Conservation (phyloP, 441 rosid genomes). For the Brassica balearica region DNA sequence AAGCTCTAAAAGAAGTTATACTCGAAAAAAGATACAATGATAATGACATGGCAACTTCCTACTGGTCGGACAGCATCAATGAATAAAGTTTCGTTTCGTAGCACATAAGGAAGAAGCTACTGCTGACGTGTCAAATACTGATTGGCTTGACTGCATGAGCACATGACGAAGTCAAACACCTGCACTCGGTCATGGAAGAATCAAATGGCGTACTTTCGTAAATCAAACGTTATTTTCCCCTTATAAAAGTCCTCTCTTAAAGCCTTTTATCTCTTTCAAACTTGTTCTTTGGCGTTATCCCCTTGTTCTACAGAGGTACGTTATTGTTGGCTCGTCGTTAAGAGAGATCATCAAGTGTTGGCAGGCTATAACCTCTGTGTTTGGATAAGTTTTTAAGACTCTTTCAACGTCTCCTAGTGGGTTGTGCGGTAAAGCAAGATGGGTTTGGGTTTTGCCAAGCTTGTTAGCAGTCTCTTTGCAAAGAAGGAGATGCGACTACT, state of each 20-base stretch:
- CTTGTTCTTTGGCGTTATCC: too few relatives aligned
- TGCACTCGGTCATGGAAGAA: background rate
- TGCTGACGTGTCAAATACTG: background rate
- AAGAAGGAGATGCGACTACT: slow-evolving; percentile 88
- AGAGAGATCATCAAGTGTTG: too few relatives aligned
- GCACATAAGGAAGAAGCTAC: background rate
- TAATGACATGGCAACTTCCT: background rate
- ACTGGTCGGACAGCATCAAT: background rate
- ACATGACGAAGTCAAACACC: background rate
- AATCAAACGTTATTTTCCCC: background rate
- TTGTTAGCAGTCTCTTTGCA: slow-evolving; percentile 82
- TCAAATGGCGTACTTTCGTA: background rate
- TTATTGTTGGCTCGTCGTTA: too few relatives aligned
- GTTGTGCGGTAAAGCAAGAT: slow-evolving; percentile 43
- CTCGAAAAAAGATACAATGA: background rate
- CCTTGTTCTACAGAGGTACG: too few relatives aligned
- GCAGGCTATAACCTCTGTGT: too few relatives aligned
- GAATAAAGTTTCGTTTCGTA: slow-evolving; percentile 3
- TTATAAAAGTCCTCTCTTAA: background rate
- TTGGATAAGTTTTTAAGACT: background rate
- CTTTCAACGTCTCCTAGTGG: background rate
- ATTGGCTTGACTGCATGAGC: background rate
- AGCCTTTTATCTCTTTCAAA: too few relatives aligned
- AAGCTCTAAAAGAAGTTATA: too few relatives aligned
- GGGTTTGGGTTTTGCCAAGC: slow-evolving; percentile 80